phyloP scores from a whole-genome alignment of 139 green algal genomes.

The Penium margaritaceum region DNA sequence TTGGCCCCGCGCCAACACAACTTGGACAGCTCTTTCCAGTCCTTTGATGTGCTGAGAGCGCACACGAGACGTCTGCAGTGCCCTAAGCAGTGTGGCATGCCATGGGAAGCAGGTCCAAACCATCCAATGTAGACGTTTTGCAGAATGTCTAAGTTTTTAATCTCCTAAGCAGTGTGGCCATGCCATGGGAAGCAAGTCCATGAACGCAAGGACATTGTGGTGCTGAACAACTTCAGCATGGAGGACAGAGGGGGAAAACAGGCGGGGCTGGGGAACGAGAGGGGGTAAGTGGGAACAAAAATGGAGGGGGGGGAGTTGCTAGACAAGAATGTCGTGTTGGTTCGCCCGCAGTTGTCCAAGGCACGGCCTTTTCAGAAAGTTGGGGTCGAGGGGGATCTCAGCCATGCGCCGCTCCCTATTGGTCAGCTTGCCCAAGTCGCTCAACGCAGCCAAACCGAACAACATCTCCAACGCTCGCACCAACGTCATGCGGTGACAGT shows the following conservation, averaged over 20 bases:
- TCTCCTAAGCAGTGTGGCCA: no score
- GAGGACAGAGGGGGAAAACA: no score
- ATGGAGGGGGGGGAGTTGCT: no score
- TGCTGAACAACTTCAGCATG: no score
- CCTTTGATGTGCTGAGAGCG: constrained; percentile 89
- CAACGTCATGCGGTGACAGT: no score
- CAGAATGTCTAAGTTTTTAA: constrained; percentile 95
- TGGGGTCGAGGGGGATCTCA: neutral
- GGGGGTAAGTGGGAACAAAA: no score
- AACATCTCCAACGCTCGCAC: neutral
- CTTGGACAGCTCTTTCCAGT: constrained; percentile 56
- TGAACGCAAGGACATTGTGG: constrained; percentile 82
- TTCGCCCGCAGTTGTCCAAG: no score
- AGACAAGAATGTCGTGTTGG: no score
- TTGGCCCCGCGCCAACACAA: constrained; percentile 84
- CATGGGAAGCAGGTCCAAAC: constrained; percentile 64
- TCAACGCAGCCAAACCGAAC: neutral
- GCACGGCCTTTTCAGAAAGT: neutral
- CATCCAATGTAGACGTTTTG: no score
- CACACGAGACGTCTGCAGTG: constrained; percentile 94
- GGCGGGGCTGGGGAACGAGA: no score
- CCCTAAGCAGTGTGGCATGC: constrained; percentile 82
- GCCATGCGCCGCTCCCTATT: no score
- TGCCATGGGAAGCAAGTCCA: constrained; percentile 90
- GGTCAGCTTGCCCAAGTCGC: neutral